These are phyloP conservation scores for Nepenthes gracilis DNA, from an alignment of 148 eudicot species.

Conservation along the genomic window DNA sequence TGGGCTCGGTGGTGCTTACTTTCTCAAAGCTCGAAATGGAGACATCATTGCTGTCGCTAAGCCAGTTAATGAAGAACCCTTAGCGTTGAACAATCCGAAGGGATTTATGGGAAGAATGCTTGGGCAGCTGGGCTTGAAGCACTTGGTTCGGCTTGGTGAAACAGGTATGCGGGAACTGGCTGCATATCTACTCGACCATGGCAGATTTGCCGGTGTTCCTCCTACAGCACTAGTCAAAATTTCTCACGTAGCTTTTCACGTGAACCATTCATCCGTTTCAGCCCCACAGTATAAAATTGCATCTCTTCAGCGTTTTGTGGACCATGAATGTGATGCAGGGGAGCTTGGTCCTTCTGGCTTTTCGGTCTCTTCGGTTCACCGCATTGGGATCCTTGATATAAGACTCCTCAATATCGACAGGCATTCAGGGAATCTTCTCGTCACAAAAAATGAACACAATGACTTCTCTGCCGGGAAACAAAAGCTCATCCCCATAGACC, in stretches of 20 bases:
- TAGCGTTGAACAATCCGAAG: constrained; percentile 68
- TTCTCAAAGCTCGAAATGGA: constrained; percentile 31
- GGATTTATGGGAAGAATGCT: constrained; percentile 63
- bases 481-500: constrained; percentile 87
- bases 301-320: constrained; percentile 67
- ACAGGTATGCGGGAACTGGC: constrained; percentile 78
- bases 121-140: constrained; percentile 69
- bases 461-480: constrained; percentile 26
- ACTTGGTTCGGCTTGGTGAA: constrained; percentile 70
- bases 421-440: constrained; percentile 89
- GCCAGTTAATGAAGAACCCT: constrained; percentile 78
- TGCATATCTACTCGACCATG: constrained; percentile 91
- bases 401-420: constrained; percentile 81
- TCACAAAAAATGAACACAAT: constrained; percentile 29
- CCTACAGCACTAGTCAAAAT: constrained; percentile 85
- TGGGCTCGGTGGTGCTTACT: constrained; percentile 87
- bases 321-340: constrained; percentile 77
- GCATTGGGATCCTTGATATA: constrained; percentile 77
- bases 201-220: constrained; percentile 76
- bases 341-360: constrained; percentile 86
- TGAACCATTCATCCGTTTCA: constrained; percentile 20
- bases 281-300: constrained; percentile 50
- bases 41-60: constrained; percentile 65
- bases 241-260: constrained; percentile 43
- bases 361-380: constrained; percentile 64